Evolutionary conservation across 1,284 basidiomycete genomes (phyloP).

Genomic region (Ganoderma sp.): DNA sequence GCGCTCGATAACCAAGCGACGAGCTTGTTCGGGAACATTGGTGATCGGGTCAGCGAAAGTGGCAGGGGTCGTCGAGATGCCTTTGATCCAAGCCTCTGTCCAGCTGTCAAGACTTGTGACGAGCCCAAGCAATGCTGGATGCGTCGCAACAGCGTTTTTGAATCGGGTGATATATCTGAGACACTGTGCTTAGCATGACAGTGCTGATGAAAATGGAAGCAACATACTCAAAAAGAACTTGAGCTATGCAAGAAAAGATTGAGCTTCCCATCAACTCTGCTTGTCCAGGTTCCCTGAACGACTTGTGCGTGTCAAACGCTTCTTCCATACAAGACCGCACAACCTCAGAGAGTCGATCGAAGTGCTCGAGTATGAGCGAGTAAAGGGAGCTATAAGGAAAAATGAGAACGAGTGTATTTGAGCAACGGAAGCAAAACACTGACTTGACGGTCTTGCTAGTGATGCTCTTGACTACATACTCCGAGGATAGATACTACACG

Average conservation of each 20-base stretch:
- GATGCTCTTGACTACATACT: constrained; percentile 66
- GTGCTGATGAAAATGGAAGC: not conserved
- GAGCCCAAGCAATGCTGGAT: constrained; percentile 51
- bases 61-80: constrained; percentile 45
- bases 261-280: constrained; percentile 40
- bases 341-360: constrained; percentile 48
- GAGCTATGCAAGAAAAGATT: constrained; percentile 54
- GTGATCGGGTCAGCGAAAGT: constrained; percentile 44
- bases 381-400: constrained; percentile 54
- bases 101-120: constrained; percentile 51
- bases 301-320: constrained; percentile 43
- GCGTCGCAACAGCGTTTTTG: constrained; percentile 56
- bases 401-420: not conserved
- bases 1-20: constrained; percentile 46
- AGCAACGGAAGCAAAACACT: constrained; percentile 16
- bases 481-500: constrained; percentile 63
- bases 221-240: constrained; percentile 59
- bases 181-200: not conserved
- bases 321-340: constrained; percentile 51
- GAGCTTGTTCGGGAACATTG: constrained; percentile 36
- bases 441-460: constrained; percentile 61
- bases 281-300: constrained; percentile 45
- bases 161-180: constrained; percentile 63
- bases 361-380: constrained; percentile 56
- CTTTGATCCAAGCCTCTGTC: constrained; percentile 54